Evolutionary conservation across 371 early-diverging fungal genomes (phyloP), one percentile per base, ranked within the genome.

Genomic region (Smittium culicis): DNA sequence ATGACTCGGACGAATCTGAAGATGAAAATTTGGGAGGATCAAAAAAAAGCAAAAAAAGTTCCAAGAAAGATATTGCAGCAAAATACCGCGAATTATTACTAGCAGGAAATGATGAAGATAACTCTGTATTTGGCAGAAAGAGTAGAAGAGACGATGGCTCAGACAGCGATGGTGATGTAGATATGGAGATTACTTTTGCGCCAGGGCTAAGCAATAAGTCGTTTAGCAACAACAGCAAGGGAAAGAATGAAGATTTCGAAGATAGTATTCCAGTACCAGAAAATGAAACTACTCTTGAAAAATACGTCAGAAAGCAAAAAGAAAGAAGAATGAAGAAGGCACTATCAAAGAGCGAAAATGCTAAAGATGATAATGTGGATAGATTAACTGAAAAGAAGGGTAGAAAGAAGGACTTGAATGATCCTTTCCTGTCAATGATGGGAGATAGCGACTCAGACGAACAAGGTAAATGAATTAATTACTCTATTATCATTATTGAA

Each of bases 141-240:
- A 29, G 57, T 57, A 11, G 57, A 5, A 45, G 20, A 14, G 79
- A 80, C 27, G 82, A 79, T 54, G 80, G 75, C 17, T 77, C 78
- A 11, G 70, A 68, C 0, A 66, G 70, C 8, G 76, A 77, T 0
- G 76, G 73, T 35, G 79, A 77, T 16, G 82, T 83, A 32, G 91
- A 96, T 58, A 90, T 97, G 93, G 93, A 97, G 74, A 93, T 96
- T 58, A 91, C 95, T 11, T 97, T 97, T 69, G 83, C 91, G 5
- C 94, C 98, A 35, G 98, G 95, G 66, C 72, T 97, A 67, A 73
- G 76, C 63, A 67, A 25, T 25, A 8, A 25, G 27, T 45, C 45
- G 45, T 45, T 45, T 45, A 45, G 45, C 20, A 20, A 45, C 45
- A 45, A 45, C 45, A n/a, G n/a, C n/a, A 45, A 45, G 45, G 45